Evolutionary conservation across 805 yeast genomes (phyloP).

Genomic region (Komagataella populi): DNA sequence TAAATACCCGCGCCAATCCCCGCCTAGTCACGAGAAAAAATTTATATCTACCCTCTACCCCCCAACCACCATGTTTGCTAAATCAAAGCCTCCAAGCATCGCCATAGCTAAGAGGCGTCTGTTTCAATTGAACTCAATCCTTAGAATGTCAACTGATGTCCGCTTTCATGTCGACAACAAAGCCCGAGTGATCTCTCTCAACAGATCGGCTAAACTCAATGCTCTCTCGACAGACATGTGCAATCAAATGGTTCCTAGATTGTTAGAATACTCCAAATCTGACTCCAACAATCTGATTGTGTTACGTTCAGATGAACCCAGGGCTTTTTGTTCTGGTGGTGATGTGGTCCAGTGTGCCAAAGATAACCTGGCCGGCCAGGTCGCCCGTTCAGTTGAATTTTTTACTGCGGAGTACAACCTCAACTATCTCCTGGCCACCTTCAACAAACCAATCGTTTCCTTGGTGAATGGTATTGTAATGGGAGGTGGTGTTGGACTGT

Average conservation of each 20-base stretch:
- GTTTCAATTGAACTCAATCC: background rate
- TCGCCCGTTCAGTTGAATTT: conserved; percentile 40
- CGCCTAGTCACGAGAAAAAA: background rate
- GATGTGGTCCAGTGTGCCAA: conserved; percentile 77
- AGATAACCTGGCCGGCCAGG: conserved; percentile 32
- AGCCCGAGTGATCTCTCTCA: conserved; percentile 62
- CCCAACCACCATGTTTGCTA: background rate
- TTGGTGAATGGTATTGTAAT: conserved; percentile 85
- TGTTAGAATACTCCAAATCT: conserved; percentile 65
- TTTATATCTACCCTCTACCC: background rate
- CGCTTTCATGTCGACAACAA: conserved; percentile 47
- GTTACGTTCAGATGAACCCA: conserved; percentile 49
- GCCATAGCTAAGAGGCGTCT: background rate
- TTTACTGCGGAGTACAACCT: conserved; percentile 74
- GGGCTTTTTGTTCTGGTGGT: conserved; percentile 92
- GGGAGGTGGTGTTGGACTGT: conserved; percentile 96
- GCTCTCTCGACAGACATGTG: conserved; percentile 75
- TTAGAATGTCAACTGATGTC: conserved; percentile 29
- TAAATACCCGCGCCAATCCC: background rate
- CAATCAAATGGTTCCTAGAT: conserved; percentile 52
- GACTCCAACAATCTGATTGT: conserved; percentile 50
- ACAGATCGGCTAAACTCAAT: conserved; percentile 75
- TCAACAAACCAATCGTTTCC: conserved; percentile 75
- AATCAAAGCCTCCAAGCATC: background rate
- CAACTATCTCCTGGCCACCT: conserved; percentile 70